Evolutionary conservation across 2,329 filamentous ascomycete species (phyloP).

Genomic region (Amylocarpus encephaloides): DNA sequence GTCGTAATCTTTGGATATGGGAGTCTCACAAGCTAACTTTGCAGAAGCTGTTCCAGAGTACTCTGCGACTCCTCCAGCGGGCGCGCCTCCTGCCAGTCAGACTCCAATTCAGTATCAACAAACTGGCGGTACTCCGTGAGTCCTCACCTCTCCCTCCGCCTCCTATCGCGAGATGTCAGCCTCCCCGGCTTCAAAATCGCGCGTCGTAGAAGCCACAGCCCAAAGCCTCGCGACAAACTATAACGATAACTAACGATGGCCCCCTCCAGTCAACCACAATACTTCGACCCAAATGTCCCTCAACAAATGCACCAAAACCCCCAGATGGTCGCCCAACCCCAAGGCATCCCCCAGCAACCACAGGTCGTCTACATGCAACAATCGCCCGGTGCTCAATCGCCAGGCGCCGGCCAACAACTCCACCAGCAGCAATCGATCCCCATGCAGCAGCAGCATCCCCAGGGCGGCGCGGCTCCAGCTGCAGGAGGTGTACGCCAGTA

Average conservation of each 20-base stretch:
- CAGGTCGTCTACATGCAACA: conserved; percentile 9
- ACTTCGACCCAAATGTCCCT: conserved; percentile 2
- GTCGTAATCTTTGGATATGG: neutral
- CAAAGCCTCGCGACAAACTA: neutral
- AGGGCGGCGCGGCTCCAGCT: neutral
- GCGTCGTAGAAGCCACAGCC: neutral
- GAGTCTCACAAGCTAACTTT: neutral
- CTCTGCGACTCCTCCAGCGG: conserved; percentile 1
- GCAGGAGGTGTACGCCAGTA: conserved; percentile 3
- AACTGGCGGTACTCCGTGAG: conserved; percentile 1
- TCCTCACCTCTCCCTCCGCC: neutral
- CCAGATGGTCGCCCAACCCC: neutral
- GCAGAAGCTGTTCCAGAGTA: conserved; percentile 4
- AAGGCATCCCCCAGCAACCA: conserved; percentile 5
- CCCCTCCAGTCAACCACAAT: conserved; percentile 4
- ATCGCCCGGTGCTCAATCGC: neutral
- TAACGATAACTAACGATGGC: neutral
- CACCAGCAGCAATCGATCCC: neutral
- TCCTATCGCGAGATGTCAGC: neutral
- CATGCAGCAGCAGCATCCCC: neutral
- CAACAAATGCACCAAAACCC: neutral
- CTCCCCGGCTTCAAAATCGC: neutral
- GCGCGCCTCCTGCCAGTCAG: conserved; percentile 1
- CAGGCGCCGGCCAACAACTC: neutral
- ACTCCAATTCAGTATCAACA: conserved; percentile 4